Evolutionary conservation across 495 filamentous ascomycete genomes (phyloP).

Genomic region (Trichoderma gamsii): DNA sequence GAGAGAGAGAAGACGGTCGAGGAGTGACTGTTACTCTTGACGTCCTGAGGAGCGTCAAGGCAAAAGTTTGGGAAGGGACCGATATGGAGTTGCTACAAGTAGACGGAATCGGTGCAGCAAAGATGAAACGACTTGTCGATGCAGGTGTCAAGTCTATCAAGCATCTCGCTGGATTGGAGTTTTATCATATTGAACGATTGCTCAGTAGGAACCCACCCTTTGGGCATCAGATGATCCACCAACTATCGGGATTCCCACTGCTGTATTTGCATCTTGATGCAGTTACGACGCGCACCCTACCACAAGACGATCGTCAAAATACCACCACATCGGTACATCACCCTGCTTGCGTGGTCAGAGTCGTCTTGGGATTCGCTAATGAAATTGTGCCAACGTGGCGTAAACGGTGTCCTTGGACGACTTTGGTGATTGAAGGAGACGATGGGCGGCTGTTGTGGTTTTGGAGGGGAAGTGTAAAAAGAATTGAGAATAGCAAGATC

Average conservation of each 20-base stretch:
- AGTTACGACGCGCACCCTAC: slow-evolving; percentile 9
- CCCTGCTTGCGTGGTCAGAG: slow-evolving; percentile 42
- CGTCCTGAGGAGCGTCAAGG: slow-evolving; percentile 68
- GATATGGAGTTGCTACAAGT: slow-evolving; percentile 83
- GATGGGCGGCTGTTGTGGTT: slow-evolving; percentile 73
- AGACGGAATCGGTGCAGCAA: slow-evolving; percentile 69
- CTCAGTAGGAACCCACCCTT: slow-evolving; percentile 79
- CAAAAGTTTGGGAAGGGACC: slow-evolving; percentile 80
- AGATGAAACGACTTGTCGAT: slow-evolving; percentile 68
- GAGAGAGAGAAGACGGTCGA: slow-evolving; percentile 62
- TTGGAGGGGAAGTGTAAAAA: slow-evolving; percentile 63
- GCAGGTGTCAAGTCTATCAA: slow-evolving; percentile 67
- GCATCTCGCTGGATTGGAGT: slow-evolving; percentile 59
- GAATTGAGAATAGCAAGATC: slow-evolving; percentile 54
- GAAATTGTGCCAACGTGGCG: slow-evolving; percentile 55
- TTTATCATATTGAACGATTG: slow-evolving; percentile 67
- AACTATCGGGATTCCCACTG: slow-evolving; percentile 67
- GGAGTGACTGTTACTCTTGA: slow-evolving; percentile 66
- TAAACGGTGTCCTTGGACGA: slow-evolving; percentile 58
- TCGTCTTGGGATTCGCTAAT: slow-evolving; percentile 67
- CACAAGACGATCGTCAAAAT: slow-evolving; percentile 18
- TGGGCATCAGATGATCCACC: slow-evolving; percentile 60
- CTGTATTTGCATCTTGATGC: slow-evolving; percentile 48
- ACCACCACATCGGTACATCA: slow-evolving; percentile 31
- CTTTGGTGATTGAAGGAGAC: slow-evolving; percentile 69